These are phyloP conservation scores for Diaporthe citriasiana DNA, from an alignment of 2,329 filamentous ascomycete genomes.

Conservation along the genomic window DNA sequence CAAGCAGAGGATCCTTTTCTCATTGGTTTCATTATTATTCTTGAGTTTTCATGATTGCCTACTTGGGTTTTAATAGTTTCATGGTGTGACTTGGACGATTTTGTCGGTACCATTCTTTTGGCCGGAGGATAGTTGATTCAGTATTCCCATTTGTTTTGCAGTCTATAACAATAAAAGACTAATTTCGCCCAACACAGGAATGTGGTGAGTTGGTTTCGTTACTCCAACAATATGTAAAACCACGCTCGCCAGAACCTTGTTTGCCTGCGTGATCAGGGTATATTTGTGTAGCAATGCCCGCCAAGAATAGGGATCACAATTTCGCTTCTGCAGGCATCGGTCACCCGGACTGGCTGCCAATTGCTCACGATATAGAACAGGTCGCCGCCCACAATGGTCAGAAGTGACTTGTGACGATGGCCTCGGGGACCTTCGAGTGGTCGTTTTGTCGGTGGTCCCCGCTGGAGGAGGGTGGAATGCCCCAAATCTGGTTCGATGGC, in stretches of 20 bases:
- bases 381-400: not conserved
- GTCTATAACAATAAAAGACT: not conserved
- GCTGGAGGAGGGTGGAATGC: not conserved
- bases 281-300: not conserved
- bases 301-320: conserved; percentile 9
- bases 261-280: not conserved
- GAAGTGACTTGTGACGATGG: not conserved
- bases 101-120: not conserved
- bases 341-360: not conserved
- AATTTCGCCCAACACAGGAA: no score
- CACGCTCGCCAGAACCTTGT: not conserved
- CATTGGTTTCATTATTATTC: not conserved
- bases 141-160: not conserved
- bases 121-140: not conserved
- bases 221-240: not conserved
- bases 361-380: not conserved
- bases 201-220: not conserved
- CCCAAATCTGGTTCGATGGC: not conserved
- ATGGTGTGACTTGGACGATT: no score
- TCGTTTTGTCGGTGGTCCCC: not conserved
- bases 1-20: no score
- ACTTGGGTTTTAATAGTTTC: not conserved
- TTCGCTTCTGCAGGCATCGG: conserved; percentile 23
- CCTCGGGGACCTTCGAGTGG: not conserved
- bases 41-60: not conserved